Evolutionary conservation across 2,329 filamentous ascomycete genomes (phyloP).

Genomic region (Penicillium polonicum): DNA sequence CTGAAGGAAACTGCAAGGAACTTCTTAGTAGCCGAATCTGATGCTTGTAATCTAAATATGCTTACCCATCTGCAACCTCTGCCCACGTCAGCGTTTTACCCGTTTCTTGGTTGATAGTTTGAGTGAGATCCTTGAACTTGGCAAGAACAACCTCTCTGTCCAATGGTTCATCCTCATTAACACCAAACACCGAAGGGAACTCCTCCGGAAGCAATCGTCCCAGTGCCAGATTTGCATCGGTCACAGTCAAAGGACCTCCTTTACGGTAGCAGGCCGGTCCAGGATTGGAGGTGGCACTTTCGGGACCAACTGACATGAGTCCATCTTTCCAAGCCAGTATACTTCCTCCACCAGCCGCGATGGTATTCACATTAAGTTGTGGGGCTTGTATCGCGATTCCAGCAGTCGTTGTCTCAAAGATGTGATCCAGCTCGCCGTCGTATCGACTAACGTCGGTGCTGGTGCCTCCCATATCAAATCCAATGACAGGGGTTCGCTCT

Average conservation of each 20-base stretch:
- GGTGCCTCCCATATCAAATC: conserved; percentile 94
- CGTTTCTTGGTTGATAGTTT: conserved; percentile 70
- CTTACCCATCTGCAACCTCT: conserved; percentile 28
- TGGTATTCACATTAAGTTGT: conserved; percentile 88
- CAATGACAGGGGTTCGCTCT: conserved; percentile 77
- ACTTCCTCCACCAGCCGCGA: conserved; percentile 73
- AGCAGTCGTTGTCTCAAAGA: conserved; percentile 87
- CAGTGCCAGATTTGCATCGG: conserved; percentile 84
- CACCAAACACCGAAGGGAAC: conserved; percentile 59
- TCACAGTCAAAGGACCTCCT: conserved; percentile 82
- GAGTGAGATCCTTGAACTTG: conserved; percentile 70
- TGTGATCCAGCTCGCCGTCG: conserved; percentile 82
- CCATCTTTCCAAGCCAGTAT: conserved; percentile 79
- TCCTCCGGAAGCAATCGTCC: conserved; percentile 83
- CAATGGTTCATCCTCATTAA: conserved; percentile 58
- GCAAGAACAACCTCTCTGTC: conserved; percentile 72
- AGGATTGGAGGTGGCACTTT: conserved; percentile 82
- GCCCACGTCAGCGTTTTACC: conserved; percentile 57
- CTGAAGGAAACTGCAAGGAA: conserved; percentile 75
- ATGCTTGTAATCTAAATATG: not conserved
- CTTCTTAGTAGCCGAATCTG: conserved; percentile 53
- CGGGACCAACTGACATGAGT: conserved; percentile 82
- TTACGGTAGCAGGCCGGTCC: conserved; percentile 52
- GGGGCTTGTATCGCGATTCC: conserved; percentile 91
- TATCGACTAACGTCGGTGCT: conserved; percentile 85